Evolutionary conservation across 2,329 filamentous ascomycete genomes (phyloP).

Genomic region (Clarireedia paspali): DNA sequence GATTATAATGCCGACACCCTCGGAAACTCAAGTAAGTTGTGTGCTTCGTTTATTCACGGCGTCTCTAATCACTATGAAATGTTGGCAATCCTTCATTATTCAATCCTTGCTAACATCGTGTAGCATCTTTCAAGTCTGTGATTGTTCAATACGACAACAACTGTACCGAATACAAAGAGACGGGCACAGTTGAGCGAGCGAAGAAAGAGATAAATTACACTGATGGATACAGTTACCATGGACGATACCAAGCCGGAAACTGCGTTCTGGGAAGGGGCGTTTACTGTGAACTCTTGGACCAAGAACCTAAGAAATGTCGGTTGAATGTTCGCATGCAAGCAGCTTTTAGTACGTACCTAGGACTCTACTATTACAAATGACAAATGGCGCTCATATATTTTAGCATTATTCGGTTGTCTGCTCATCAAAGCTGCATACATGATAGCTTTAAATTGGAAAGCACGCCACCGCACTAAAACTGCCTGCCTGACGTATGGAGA

Average conservation of each 20-base stretch:
- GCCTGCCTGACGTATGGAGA: constrained; percentile 18
- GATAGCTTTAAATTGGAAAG: constrained; percentile 15
- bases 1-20: not conserved
- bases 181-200: not conserved
- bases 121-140: constrained; percentile 12
- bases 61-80: not conserved
- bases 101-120: not conserved
- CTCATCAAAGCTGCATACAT: constrained; percentile 19
- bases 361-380: not conserved
- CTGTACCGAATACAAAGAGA: constrained; percentile 8
- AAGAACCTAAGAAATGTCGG: constrained; percentile 10
- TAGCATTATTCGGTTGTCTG: constrained; percentile 14
- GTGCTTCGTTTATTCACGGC: not conserved
- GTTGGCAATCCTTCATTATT: not conserved
- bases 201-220: not conserved
- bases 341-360: constrained; percentile 11
- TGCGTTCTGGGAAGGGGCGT: not conserved
- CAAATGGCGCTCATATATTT: not conserved
- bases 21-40: constrained; percentile 5
- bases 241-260: not conserved
- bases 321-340: constrained; percentile 19
- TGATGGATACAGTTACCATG: not conserved
- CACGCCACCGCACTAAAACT: constrained; percentile 12
- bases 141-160: constrained; percentile 8
- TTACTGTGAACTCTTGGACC: constrained; percentile 6